phyloP scores from a whole-genome alignment of 257 asterid species.

The Nicotiana undulata region DNA sequence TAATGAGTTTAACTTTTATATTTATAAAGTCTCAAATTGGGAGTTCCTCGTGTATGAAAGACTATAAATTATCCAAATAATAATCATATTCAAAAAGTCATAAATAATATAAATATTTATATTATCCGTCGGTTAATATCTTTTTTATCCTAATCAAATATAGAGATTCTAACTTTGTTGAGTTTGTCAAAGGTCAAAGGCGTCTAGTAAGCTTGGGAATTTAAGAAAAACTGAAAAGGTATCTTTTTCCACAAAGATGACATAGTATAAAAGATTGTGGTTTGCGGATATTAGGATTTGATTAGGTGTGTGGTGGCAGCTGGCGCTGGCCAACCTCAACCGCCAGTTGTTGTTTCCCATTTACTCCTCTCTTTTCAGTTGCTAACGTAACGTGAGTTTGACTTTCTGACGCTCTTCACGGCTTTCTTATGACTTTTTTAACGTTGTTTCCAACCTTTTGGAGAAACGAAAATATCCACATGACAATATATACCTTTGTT shows the following conservation, averaged over 20 bases:
- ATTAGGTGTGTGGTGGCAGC: neutral
- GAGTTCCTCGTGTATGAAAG: rapidly evolving
- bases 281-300: neutral
- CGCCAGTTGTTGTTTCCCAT: neutral
- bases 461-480: neutral
- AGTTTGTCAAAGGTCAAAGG: neutral
- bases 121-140: rapidly evolving
- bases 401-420: neutral
- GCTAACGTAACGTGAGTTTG: neutral
- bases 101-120: too few relatives aligned
- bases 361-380: neutral
- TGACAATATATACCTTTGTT: neutral
- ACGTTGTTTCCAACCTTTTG: neutral
- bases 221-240: neutral
- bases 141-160: too few relatives aligned
- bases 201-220: neutral
- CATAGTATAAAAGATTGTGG: neutral
- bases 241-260: neutral
- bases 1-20: too few relatives aligned
- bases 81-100: too few relatives aligned
- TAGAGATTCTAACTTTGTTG: too few relatives aligned
- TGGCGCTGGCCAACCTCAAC: neutral
- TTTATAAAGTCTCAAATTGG: too few relatives aligned
- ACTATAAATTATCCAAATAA: rapidly evolving
- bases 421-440: neutral